Percentiles rank a stretch among this genome's conserved stretches.
phyloP scores from a whole-genome alignment of 169 alveolate genomes.

The Plasmodium gonderi region DNA sequence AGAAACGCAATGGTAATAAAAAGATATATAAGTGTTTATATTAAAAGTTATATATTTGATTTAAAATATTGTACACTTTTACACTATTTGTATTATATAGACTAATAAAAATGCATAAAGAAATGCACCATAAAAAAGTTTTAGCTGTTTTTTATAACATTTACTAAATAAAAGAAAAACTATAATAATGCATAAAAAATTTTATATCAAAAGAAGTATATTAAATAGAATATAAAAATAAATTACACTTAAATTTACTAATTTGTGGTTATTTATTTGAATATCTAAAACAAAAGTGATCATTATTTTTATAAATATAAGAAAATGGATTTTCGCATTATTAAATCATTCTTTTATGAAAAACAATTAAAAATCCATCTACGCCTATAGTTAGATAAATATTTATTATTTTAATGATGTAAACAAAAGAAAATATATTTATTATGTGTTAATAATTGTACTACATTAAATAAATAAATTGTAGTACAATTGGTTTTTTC shows the following conservation, averaged over 20 bases:
- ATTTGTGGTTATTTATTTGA: background rate
- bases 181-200: background rate
- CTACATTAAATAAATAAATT: background rate
- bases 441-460: background rate
- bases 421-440: background rate
- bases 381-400: background rate
- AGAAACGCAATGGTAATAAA: background rate
- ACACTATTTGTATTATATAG: background rate
- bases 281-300: background rate
- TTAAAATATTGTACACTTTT: background rate
- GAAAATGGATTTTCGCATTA: background rate
- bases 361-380: background rate
- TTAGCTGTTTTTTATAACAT: background rate
- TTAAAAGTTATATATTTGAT: background rate
- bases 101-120: background rate
- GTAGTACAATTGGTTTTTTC: too few species aligned
- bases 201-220: background rate
- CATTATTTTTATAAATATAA: background rate
- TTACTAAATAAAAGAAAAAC: background rate
- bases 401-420: background rate
- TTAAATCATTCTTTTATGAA: background rate
- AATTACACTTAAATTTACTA: background rate
- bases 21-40: background rate
- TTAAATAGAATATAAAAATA: background rate
- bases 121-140: background rate